Evolutionary conservation across 2,329 filamentous ascomycete species (phyloP).

Genomic region (Penicillium sp.): DNA sequence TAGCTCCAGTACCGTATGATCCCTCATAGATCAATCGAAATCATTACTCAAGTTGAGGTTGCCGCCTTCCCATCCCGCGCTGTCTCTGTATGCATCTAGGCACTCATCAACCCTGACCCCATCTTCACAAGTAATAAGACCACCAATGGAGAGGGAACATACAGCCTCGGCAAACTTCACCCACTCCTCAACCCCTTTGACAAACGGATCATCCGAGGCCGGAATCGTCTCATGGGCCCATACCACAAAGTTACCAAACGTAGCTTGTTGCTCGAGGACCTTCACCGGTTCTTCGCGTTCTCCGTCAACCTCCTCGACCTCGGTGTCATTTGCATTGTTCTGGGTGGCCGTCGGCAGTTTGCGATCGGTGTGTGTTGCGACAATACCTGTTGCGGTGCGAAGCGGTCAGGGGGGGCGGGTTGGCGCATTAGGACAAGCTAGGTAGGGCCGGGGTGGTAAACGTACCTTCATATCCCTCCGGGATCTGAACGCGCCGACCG

Average conservation of each 20-base stretch:
- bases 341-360: constrained; percentile 27
- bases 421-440: neutral
- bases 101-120: constrained; percentile 15
- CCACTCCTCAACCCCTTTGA: constrained; percentile 81
- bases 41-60: constrained; percentile 16
- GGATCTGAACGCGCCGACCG: constrained; percentile 69
- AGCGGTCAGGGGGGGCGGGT: neutral
- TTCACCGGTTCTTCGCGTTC: constrained; percentile 56
- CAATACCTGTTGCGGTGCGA: constrained; percentile 53
- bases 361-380: constrained; percentile 58
- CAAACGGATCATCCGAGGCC: constrained; percentile 70
- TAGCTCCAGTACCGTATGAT: neutral
- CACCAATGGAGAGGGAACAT: constrained; percentile 31
- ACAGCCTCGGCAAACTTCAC: constrained; percentile 73
- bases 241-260: constrained; percentile 77
- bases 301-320: constrained; percentile 48
- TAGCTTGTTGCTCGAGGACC: constrained; percentile 65
- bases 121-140: neutral
- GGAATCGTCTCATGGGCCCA: constrained; percentile 79
- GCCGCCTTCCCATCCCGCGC: constrained; percentile 19
- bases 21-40: neutral
- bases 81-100: constrained; percentile 35
- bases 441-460: neutral
- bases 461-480: constrained; percentile 69
- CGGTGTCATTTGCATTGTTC: constrained; percentile 48